Base-by-base conservation (phyloP, 2,329 filamentous ascomycete species). In the Xylaria sp. region DNA sequence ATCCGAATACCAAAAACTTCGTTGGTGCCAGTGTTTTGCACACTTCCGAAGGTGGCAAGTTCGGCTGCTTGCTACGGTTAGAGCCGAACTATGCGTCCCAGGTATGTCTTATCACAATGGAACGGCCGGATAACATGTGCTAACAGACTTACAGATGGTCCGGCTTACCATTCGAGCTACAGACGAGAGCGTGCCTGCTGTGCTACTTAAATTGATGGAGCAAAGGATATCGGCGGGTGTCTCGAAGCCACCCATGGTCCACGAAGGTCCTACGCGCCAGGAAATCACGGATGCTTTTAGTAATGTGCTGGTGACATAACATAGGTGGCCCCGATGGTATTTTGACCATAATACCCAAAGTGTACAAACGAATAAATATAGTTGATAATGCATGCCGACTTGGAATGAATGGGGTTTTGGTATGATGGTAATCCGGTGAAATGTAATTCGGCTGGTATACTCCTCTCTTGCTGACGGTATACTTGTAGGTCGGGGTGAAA, bases 121-220 rank as follows among this genome's bases (percentile, higher is more conserved):
- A 31, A 40, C 6, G 17, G 28, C 21, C 43, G 6, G 38, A 4
- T 17, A 14, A 35, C 33, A 9, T 33, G 15, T 33, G 40, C 69
- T 73, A 69, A 72, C 64, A 31, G 3, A 2, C n/a, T 49, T 21
- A 64, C 57, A 74, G 95, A 97, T 97, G 92, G 91, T 96, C 72
- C 94, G 95, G 56, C 83, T 98, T 64, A 99, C 95, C 0, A 90
- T 99, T 70, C 87, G 95, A 66, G 95, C 94, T 5, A 99, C 95
- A 1, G 94, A 98, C 72, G 95, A 98, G 73, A 86, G 83, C 33
- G 92, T 99, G 0, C 93, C 95, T 7, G 84, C 87, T 1, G 84
- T 94, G 19, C 76, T 99, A 60, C 81, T 95, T 72, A 94, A 92
- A 76, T 80, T 91, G 61, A 96, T 99, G 92, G 91, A 96, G 74